Evolutionary conservation across 208 protist species (phyloP).

Genomic region (Trypanosoma mega): DNA sequence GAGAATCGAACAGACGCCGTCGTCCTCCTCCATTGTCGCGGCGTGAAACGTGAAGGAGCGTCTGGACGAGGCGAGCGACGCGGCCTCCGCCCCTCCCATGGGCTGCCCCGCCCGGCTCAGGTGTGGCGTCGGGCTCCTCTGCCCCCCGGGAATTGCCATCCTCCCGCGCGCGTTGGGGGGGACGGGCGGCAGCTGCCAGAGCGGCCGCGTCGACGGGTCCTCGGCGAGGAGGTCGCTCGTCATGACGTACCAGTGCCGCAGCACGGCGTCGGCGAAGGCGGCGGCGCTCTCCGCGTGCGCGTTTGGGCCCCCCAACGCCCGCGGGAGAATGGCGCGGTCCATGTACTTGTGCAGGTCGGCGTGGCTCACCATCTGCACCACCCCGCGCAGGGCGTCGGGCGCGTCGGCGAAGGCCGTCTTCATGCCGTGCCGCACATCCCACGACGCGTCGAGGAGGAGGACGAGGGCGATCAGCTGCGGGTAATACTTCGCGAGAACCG

Average conservation of each 20-base stretch:
- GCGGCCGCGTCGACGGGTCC: slow-evolving; percentile 2
- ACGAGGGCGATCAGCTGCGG: slow-evolving; percentile 54
- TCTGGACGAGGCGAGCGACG: neutral
- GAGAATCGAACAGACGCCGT: slow-evolving; percentile 25
- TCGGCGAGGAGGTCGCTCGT: slow-evolving; percentile 49
- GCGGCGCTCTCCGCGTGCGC: slow-evolving; percentile 18
- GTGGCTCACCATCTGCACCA: slow-evolving; percentile 57
- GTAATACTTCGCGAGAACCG: slow-evolving; percentile 74
- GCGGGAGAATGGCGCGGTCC: slow-evolving; percentile 36
- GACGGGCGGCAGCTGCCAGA: slow-evolving; percentile 30
- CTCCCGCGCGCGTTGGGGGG: neutral
- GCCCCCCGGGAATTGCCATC: slow-evolving; percentile 1
- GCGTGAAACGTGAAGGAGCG: slow-evolving; percentile 5
- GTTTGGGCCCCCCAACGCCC: slow-evolving; percentile 45
- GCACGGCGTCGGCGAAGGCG: slow-evolving; percentile 62
- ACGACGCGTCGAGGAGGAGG: slow-evolving; percentile 52
- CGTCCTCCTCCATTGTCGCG: slow-evolving; percentile 18
- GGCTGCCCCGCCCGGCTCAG: neutral
- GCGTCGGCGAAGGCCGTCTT: slow-evolving; percentile 37
- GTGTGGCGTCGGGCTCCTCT: neutral
- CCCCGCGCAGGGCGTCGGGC: slow-evolving; percentile 24
- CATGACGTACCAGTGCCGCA: slow-evolving; percentile 71
- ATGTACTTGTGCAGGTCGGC: slow-evolving; percentile 52
- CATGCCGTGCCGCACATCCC: slow-evolving; percentile 48
- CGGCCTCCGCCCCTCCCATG: neutral